phyloP scores from a whole-genome alignment of 2,329 filamentous ascomycete species.

The Didymellaceae sp. region DNA sequence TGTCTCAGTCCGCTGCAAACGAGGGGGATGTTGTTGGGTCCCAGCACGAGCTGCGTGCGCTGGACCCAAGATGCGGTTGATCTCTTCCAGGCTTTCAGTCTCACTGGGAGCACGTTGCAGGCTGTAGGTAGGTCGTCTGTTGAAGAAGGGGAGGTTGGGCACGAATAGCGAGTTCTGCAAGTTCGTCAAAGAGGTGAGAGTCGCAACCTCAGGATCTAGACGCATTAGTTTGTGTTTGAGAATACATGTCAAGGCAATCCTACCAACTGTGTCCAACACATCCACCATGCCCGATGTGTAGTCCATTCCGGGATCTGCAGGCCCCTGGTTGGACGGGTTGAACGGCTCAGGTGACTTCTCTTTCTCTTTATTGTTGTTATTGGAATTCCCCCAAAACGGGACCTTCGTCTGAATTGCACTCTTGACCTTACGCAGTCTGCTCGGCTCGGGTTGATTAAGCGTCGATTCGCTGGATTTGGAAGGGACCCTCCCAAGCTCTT shows the following conservation, averaged over 20 bases:
- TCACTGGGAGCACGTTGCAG: constrained; percentile 62
- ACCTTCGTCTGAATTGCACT: constrained; percentile 38
- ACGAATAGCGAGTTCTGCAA: constrained; percentile 90
- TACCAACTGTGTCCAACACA: constrained; percentile 72
- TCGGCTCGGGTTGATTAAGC: constrained; percentile 20
- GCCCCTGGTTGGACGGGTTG: not conserved
- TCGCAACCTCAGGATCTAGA: constrained; percentile 81
- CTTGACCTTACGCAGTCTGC: constrained; percentile 37
- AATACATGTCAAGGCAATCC: constrained; percentile 29
- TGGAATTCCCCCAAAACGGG: constrained; percentile 34
- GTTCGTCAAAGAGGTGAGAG: constrained; percentile 83
- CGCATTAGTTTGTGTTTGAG: constrained; percentile 9
- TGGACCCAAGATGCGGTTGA: constrained; percentile 36
- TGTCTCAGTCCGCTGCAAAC: constrained; percentile 34
- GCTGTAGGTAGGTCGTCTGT: constrained; percentile 79
- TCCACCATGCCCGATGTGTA: constrained; percentile 70
- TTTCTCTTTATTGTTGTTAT: constrained; percentile 20
- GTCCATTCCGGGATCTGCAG: constrained; percentile 41
- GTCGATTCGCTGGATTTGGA: constrained; percentile 30
- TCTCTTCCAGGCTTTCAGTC: constrained; percentile 40
- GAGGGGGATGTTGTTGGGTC: constrained; percentile 22
- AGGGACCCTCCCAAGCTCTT: constrained; percentile 28
- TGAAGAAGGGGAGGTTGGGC: constrained; percentile 79
- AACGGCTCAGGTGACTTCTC: constrained; percentile 10
- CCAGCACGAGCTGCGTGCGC: constrained; percentile 24